A percentile compares a stretch with the other conserved stretches of the same genome.
These are phyloP conservation scores for Zoysia matrella DNA, from an alignment of 202 grass and related monocot genomes.

Conservation along the genomic window DNA sequence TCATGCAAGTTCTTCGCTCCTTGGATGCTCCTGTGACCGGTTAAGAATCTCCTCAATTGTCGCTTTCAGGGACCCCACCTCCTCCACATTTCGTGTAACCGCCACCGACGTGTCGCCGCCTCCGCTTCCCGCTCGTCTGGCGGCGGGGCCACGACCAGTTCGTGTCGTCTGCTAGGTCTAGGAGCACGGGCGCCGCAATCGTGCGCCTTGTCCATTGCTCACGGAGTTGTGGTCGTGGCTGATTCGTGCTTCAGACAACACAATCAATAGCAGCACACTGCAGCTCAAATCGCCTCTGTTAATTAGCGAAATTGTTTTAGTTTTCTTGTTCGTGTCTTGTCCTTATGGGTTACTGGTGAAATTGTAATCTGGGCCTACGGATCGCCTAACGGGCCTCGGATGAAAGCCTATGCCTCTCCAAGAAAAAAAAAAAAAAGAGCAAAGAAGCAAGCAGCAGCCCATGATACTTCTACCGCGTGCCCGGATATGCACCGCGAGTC, in stretches of 20 bases:
- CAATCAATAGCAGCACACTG: no score
- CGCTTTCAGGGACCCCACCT: conserved; percentile 11
- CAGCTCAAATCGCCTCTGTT: no score
- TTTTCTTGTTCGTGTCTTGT: no score
- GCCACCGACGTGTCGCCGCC: neutral
- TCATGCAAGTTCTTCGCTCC: neutral
- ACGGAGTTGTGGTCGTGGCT: neutral
- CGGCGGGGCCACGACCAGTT: neutral
- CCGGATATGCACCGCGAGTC: no score
- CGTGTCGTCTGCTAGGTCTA: neutral
- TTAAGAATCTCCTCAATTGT: conserved; percentile 29
- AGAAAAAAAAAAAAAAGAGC: no score
- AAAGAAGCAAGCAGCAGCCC: no score
- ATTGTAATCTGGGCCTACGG: no score
- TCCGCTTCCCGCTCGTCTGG: neutral
- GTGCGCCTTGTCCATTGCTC: neutral
- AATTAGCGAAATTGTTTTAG: no score
- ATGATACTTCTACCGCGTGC: no score
- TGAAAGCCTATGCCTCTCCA: no score
- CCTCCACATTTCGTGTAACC: neutral
- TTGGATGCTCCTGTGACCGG: conserved; percentile 23
- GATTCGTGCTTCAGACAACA: neutral
- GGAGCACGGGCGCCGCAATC: neutral
- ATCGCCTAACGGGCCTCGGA: no score
- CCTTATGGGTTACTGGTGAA: no score